Evolutionary conservation across 441 rosid genomes (phyloP), one percentile per base, ranked within the genome.

Genomic region (Pelargonium cotyledonis): DNA sequence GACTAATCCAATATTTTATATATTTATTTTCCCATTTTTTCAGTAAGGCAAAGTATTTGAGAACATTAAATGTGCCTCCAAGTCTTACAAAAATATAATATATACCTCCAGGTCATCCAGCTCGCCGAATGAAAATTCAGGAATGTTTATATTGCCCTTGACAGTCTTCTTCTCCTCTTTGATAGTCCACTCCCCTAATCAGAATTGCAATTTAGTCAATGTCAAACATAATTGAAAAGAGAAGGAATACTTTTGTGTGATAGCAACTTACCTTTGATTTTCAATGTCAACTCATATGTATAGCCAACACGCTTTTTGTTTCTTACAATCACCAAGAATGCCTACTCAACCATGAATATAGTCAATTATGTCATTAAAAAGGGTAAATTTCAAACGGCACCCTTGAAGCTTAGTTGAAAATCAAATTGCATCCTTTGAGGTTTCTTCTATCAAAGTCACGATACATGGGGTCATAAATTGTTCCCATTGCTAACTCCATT

Each of bases 271-370:
- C 96, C 98, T 69, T 82, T 78, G 51, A 91, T 78, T 85, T 88
- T 86, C 79, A 93, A 76, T 65, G 94, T 83, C 71, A 93, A 81
- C 80, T 88, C 97, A 5, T 89, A 93, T 38, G 85, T 85, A 73
- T 91, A 93, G 57, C 97, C 97, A 74, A 89, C 93, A 58, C 92
- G 82, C 79, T 89, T 93, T 85, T 88, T 93, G 75, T 89, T 93
- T 65, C 97, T 87, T 29, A 91, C 96, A 2, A 89, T 93, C 72
- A 91, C 93, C 85, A 88, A 82, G 80, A 85, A 88, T 31, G 98
- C 98, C 97, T 93, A 83, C 65, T 64, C 65, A 79, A 15, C 10
- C 66, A 68, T 35, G 43, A 68, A 74, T 15, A 53, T 23, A 53
- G 18, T 53, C 9, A 53, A 53, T 14, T 1, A 53, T 15, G 23